Evolutionary conservation across 768 basidiomycete species (phyloP), one percentile per base, ranked within the genome.

Genomic region (Mycena alexandri): DNA sequence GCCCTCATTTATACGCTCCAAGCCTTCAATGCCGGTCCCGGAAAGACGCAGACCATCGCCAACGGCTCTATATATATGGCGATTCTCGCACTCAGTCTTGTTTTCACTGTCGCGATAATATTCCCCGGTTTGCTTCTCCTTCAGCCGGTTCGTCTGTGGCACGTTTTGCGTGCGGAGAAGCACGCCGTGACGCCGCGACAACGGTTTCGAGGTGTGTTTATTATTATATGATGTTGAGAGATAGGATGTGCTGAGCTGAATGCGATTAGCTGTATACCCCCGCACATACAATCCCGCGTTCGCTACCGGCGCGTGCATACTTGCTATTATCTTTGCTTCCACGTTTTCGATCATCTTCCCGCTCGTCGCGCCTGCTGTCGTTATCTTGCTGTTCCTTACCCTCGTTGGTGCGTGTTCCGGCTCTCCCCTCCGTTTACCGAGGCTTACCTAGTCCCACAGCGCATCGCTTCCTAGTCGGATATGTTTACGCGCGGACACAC

Each of bases 381-480:
- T 87, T 52, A 67, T 93, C 42, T 77, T 94, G 56, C 77, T 94
- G 2, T 81, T 90, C 56, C 80, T 93, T 17, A 88, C 89, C 12
- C 79, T 93, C 62, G 83, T 93, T 70, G 90, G 90, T 90, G 75
- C 66, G 87, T 78, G 25, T 29, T 56, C 36, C 43, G 46, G 8
- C 63, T 44, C 42, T 41, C 36, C 34, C 58, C 56, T 5, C 17
- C 36, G 17, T 58, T 16, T 14, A n/a, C 29, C 46, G 14, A 24
- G 21, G 24, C 46, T 66, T 41, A 21, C 58, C 63, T 13, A 11
- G 22, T 4, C 14, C 48, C 47, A 19, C 69, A 92, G 93, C 93
- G n/a, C 91, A 93, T 77, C 90, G 92, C 42, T 94, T 87, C 79
- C 85, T 93, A 58, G 81, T 93, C 65, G 90, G 92, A 41, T 93